Evolutionary conservation across 2,329 filamentous ascomycete species (phyloP), one percentile per base, ranked within the genome.

Genomic region (Metarhizium rileyi): DNA sequence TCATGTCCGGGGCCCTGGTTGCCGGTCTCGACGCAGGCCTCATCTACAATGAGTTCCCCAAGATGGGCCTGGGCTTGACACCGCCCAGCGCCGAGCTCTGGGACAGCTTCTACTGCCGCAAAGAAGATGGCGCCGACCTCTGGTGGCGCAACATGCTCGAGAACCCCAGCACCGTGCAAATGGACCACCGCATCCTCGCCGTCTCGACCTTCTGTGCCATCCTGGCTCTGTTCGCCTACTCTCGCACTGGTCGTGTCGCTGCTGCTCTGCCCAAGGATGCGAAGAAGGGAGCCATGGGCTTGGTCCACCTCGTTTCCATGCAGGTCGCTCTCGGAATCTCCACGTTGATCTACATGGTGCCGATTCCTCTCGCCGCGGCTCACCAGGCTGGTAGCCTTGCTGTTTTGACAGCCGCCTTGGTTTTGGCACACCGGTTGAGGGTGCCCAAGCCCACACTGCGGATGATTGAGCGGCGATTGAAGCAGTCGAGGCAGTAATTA

Each of bases 11-110:
- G 48, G 91, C 84, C 5, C 78, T 98, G 2, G 93, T 98, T 28
- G 93, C 93, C 6, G 93, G 93, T 28, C 83, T 98, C 14, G 93
- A 98, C 63, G 93, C 93, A 8, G 93, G 93, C 8, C 76, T 98
- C 50, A 97, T 98, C 69, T 98, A 98, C 75, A 98, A 98, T 66
- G 90, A 98, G 68, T 97, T 98, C 66, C 93, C 93, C 6, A 87
- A 80, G 69, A 98, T 98, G 93, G 93, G 93, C 8, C 69, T 81
- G 3, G 89, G 90, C 10, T 72, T 95, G 22, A 77, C 88, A 0
- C 91, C 91, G 1, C 91, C 91, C 1, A 81, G 77, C 61, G 76
- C 80, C 9, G 91, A 97, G 70, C 81, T 97, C 28, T 90, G 88
- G 67, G 84, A 91, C 61, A 74, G 79, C 35, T 94, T 89, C 71